Evolutionary conservation across 2,329 filamentous ascomycete species (phyloP).

Genomic region (Didymella glomerata): DNA sequence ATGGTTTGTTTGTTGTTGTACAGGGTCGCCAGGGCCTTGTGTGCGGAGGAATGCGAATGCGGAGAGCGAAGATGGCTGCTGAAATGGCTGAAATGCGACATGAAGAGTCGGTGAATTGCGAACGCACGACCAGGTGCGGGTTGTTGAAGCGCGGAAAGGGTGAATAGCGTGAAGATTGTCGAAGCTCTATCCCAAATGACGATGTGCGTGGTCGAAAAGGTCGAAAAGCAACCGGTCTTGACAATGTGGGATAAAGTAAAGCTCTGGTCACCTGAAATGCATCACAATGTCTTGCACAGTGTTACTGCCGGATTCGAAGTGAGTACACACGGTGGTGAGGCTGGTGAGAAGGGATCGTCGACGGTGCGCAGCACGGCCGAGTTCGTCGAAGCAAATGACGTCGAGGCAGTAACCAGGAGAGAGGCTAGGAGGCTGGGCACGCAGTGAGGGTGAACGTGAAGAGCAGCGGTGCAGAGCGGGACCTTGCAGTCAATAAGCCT

Average conservation of each 20-base stretch:
- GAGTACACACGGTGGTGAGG: constrained; percentile 11
- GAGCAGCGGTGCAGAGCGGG: constrained; percentile 15
- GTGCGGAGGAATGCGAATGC: constrained; percentile 17
- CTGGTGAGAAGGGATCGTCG: constrained; percentile 12
- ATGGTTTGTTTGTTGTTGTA: constrained; percentile 18
- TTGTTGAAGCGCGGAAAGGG: constrained; percentile 8
- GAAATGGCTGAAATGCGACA: constrained; percentile 20
- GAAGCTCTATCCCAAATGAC: constrained; percentile 30
- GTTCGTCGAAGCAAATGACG: constrained; percentile 21
- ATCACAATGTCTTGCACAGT: constrained; percentile 37
- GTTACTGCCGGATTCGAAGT: constrained; percentile 7
- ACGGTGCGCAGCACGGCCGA: constrained; percentile 36
- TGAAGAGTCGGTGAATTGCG: constrained; percentile 13
- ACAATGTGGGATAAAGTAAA: constrained; percentile 33
- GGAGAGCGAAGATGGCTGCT: constrained; percentile 19
- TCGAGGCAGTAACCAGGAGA: constrained; percentile 4
- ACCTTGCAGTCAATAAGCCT: constrained; percentile 19
- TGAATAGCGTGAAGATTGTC: constrained; percentile 17
- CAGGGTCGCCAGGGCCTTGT: constrained; percentile 10
- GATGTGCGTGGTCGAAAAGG: constrained; percentile 23
- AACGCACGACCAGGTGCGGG: constrained; percentile 31
- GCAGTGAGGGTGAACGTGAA: constrained; percentile 16
- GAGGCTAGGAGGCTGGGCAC: not conserved
- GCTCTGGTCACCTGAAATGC: constrained; percentile 40
- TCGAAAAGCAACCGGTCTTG: constrained; percentile 27